Base-by-base conservation (phyloP, 2,329 filamentous ascomycete species). In the Fusarium papillatum region DNA sequence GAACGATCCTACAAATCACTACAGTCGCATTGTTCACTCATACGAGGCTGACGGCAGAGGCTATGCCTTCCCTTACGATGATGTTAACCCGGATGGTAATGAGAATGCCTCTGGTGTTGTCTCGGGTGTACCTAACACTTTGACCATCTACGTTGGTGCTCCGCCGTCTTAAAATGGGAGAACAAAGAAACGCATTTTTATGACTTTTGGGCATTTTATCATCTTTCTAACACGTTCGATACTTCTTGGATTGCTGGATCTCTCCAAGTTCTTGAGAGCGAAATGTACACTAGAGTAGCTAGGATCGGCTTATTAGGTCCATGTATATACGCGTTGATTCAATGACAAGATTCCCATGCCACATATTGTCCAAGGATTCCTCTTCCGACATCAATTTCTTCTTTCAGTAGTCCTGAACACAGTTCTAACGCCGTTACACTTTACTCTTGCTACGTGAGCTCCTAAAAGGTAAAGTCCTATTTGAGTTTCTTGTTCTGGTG, bases 51-150 rank as follows among this genome's bases (percentile, higher is more conserved):
- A 93, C 80, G 88, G 88, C 1, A 84, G 86, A 55, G 92, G 92
- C 0, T 94, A 94, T 79, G 89, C 90, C 0, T 94, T 93, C 79
- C 87, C 92, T 0, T 94, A 93, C 76, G 92, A 94, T 78, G 92
- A 94, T 79, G 92, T 94, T 22, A 89, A 90, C 66, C 88, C 91
- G 0, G 85, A 87, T 70, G 90, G 87, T 22, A 86, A 87, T 34
- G 84, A 87, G 73, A 90, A 93, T 79, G 88, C 89, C 5, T 84
- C 84, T 2, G 85, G 83, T 0, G 71, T 80, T 17, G 79, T 85
- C 19, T 63, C 78, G 0, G 78, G 75, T 1, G 69, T 61, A 13
- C 79, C 80, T 0, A 68, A 79, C 5, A 75, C 61, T 16, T 68
- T 84, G 68, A 82, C 78, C 1, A 75, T 85, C 24, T 84, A 71